Percentiles rank a stretch among this genome's conserved stretches.
Evolutionary conservation across 2,329 filamentous ascomycete species (phyloP).

Genomic region (Clonostachys sp.): DNA sequence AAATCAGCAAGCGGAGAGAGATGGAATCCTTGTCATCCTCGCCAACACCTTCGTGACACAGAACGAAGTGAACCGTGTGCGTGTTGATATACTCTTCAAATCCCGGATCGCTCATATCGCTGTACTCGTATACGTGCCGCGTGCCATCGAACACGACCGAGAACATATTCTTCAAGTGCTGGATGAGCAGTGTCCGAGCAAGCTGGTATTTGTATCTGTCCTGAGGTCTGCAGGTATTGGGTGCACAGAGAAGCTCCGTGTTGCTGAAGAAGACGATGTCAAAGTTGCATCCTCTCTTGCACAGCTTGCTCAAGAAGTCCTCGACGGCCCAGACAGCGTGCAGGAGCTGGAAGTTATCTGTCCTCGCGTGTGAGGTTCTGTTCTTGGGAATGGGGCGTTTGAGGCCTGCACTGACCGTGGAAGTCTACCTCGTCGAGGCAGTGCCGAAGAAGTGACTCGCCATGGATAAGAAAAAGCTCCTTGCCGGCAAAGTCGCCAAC

Average conservation of each 20-base stretch:
- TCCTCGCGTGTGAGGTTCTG: no score
- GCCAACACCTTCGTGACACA: slow-evolving; percentile 59
- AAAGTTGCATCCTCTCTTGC: slow-evolving; percentile 63
- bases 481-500: slow-evolving; percentile 73
- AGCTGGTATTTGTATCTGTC: slow-evolving; percentile 50
- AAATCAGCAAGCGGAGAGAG: slow-evolving; percentile 34
- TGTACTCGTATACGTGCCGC: slow-evolving; percentile 32
- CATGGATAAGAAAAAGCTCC: slow-evolving; percentile 69
- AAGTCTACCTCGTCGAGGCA: slow-evolving; percentile 67
- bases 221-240: slow-evolving; percentile 16
- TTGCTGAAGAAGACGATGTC: slow-evolving; percentile 65
- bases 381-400: background rate
- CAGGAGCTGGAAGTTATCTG: slow-evolving; percentile 63
- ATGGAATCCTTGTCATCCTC: slow-evolving; percentile 7
- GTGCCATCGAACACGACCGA: slow-evolving; percentile 5
- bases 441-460: slow-evolving; percentile 65
- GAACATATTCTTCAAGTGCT: slow-evolving; percentile 43
- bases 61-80: slow-evolving; percentile 59
- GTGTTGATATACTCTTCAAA: slow-evolving; percentile 52
- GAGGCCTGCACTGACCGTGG: slow-evolving; percentile 25
- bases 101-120: slow-evolving; percentile 34
- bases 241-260: slow-evolving; percentile 51
- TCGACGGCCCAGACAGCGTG: slow-evolving; percentile 69
- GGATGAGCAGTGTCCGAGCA: slow-evolving; percentile 57
- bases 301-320: slow-evolving; percentile 55